Base-by-base conservation (phyloP, 306 rosid genomes). In the Cucurbita ficifolia region DNA sequence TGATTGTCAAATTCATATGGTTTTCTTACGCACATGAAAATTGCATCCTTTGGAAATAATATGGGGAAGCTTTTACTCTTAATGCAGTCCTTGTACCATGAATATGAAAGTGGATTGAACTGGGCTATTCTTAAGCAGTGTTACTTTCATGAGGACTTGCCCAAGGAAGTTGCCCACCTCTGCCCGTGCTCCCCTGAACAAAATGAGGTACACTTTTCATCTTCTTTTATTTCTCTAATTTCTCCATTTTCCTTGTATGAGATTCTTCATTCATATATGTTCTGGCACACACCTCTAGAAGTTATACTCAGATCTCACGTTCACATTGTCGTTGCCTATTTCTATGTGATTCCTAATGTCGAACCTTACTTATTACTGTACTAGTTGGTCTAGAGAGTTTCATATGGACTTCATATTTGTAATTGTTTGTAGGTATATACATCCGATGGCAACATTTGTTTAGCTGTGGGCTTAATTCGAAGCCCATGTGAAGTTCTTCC, bases 41-140 rank as follows among this genome's bases (percentile, higher is more conserved):
- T 7, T 56, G 29, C 51, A 11, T 60, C 33, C 33, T 29, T 29
- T 29, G 24, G 16, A 77, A 59, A 52, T 69, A 46, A 71, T 73
- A 68, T 59, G 40, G 77, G 75, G 17, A 51, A 68, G 67, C 60
- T 63, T 52, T 82, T 40, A 29, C 55, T 81, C 70, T 80, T 75
- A 70, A 77, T 78, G 72, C 96, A 95, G 99, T 87, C 91, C 35
- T 85, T 95, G 96, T 91, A 90, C 90, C 96, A 88, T 86, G 97
- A 95, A 72, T 79, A 81, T 74, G 79, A 84, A 78, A 85, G 84
- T 80, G 91, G 95, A 70, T 78, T 84, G 75, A 91, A 84, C 81
- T 86, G 91, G 97, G 87, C 85, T 69, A 76, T 76, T 77, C 88
- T 82, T 72, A 84, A 80, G 8, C 87, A 78, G 54, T 91, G 92